Evolutionary conservation across 2,329 filamentous ascomycete genomes (phyloP), one percentile per base, ranked within the genome.

Genomic region (Penicillium sp.): DNA sequence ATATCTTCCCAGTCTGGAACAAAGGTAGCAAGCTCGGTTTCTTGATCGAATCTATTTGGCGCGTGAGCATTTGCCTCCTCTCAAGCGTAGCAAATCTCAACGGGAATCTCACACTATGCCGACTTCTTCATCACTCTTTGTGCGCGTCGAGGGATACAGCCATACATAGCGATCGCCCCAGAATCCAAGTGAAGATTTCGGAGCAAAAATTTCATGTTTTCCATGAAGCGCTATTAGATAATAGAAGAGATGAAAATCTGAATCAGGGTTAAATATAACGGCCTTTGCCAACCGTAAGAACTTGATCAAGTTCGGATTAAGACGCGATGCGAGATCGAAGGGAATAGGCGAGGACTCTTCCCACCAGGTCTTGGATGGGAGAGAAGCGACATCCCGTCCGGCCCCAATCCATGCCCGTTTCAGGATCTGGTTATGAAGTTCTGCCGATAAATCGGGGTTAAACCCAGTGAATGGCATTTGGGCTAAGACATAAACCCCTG

Each of bases 341-440:
- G 52, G 46, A 42, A 54, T 46, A 13, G 40, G 46, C 11, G 40
- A 54, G 5, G 24, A 42, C 19, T 45, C 46, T 39, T 54, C 52
- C 52, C 52, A 54, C 52, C 47, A 54, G 34, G 11, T 47, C 24
- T 36, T 48, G 21, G 52, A 50, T 2, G 46, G 52, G 16, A 54
- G 47, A 13, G 46, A 49, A 49, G 40, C 46, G 39, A 43, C 11
- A 42, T 47, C 34, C 18, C 40, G 24, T 34, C 52, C 52, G 5
- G 52, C 47, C 1, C 52, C 52, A 47, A 28, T 42, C 40, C 47
- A 54, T 8, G 42, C 40, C 40, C 21, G 47, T 26, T 47, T 23
- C 1, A 50, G 8, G 7, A 46, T 50, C 24, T 28, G 18, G 21
- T 54, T 50, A 33, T 54, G 52, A 34, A 50, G 39, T 21, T 50